Evolutionary conservation across 1,284 basidiomycete genomes (phyloP).

Genomic region (Volvariella surrecta): DNA sequence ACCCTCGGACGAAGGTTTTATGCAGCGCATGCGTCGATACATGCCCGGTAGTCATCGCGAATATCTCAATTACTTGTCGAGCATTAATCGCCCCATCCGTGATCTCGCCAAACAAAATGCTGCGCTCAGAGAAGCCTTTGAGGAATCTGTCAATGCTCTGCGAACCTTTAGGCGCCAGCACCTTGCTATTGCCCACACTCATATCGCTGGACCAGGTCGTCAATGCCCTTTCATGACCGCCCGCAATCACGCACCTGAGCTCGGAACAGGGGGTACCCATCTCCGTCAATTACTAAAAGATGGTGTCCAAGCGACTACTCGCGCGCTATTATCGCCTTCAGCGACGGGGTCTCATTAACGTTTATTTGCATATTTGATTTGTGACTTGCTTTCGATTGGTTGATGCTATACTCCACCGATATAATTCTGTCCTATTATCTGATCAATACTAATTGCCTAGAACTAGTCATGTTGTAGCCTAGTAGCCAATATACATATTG

Average conservation of each 20-base stretch:
- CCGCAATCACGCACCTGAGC: conserved; percentile 38
- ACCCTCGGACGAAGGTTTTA: conserved; percentile 65
- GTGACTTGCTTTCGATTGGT: no score
- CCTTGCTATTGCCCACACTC: conserved; percentile 83
- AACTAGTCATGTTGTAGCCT: no score
- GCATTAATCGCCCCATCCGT: conserved; percentile 44
- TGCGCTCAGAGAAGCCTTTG: conserved; percentile 65
- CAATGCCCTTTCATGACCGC: conserved; percentile 43
- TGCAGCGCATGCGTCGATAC: conserved; percentile 75
- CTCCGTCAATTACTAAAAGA: conserved; percentile 78
- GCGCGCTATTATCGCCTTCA: conserved; percentile 40
- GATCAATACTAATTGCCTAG: no score
- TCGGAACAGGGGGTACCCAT: conserved; percentile 85
- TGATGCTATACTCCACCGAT: no score
- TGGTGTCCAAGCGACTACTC: conserved; percentile 78
- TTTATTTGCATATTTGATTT: no score
- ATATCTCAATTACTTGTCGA: conserved; percentile 48
- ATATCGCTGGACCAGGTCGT: conserved; percentile 71
- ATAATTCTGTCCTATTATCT: no score
- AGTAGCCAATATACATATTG: no score
- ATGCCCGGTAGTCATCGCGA: conserved; percentile 75
- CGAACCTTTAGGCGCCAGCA: conserved; percentile 82
- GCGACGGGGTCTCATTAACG: background rate
- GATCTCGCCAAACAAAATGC: conserved; percentile 48
- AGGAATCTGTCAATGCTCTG: conserved; percentile 69